Evolutionary conservation across 2,329 filamentous ascomycete genomes (phyloP).

Genomic region (Byssothecium circinans): DNA sequence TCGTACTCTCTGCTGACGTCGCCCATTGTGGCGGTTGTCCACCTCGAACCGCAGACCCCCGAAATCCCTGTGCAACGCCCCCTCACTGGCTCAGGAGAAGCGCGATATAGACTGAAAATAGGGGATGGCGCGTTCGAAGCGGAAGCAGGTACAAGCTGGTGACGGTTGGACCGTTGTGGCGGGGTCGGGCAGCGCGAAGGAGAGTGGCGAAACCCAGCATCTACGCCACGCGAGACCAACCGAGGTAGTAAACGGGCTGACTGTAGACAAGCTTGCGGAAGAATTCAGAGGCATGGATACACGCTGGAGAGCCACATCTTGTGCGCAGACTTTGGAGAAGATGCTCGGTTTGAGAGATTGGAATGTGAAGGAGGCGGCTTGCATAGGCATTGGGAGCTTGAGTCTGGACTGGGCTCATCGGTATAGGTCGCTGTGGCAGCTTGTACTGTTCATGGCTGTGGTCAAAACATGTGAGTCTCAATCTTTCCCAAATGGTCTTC

Average conservation of each 20-base stretch:
- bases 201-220: neutral
- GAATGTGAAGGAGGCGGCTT: conserved; percentile 29
- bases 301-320: conserved; percentile 27
- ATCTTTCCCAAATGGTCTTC: neutral
- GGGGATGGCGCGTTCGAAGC: conserved; percentile 28
- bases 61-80: neutral
- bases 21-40: neutral
- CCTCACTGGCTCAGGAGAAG: neutral
- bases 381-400: conserved; percentile 42
- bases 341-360: conserved; percentile 16
- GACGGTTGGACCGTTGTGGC: conserved; percentile 43
- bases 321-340: conserved; percentile 21
- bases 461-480: conserved; percentile 15
- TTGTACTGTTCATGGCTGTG: conserved; percentile 37
- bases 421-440: conserved; percentile 40
- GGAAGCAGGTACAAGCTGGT: conserved; percentile 27
- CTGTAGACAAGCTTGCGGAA: conserved; percentile 22
- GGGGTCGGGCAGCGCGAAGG: conserved; percentile 7
- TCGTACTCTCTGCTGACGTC: neutral
- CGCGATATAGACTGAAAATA: neutral
- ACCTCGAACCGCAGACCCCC: neutral
- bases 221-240: conserved; percentile 17
- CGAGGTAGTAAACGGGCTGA: conserved; percentile 25
- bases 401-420: conserved; percentile 40
- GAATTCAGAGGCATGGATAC: conserved; percentile 27